Conservation (phyloP, 2,329 filamentous ascomycete species). For the Alternaria burnsii region DNA sequence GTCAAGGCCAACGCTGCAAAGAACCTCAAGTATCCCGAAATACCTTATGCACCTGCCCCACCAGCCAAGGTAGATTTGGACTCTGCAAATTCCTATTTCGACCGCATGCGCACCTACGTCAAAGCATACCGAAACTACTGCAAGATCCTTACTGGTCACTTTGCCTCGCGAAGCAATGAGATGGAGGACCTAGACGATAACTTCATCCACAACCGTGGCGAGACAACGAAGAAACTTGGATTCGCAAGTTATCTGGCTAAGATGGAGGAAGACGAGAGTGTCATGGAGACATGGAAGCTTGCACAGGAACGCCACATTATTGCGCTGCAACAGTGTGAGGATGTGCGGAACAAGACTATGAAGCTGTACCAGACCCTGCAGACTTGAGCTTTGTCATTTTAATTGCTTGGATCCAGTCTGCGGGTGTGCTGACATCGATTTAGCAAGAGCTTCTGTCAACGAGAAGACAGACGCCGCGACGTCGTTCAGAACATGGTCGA, state of each 20-base stretch:
- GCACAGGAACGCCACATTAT: constrained; percentile 68
- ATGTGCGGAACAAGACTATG: constrained; percentile 42
- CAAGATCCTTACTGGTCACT: constrained; percentile 63
- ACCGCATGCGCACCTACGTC: constrained; percentile 64
- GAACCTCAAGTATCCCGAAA: constrained; percentile 59
- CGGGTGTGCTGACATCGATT: constrained; percentile 13
- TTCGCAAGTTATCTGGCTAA: constrained; percentile 67
- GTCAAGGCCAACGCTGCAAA: constrained; percentile 51
- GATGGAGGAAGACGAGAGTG: constrained; percentile 70
- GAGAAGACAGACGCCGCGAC: neutral
- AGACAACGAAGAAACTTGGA: constrained; percentile 58
- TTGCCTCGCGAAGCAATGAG: constrained; percentile 61
- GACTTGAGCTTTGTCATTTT: constrained; percentile 8
- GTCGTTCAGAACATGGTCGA: neutral
- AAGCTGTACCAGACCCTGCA: constrained; percentile 36
- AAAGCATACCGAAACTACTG: constrained; percentile 65
- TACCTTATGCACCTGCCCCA: constrained; percentile 60
- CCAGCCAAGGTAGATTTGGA: constrained; percentile 56
- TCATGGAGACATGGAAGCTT: constrained; percentile 68
- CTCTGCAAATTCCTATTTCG: constrained; percentile 62
- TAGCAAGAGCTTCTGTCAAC: neutral
- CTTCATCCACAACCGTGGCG: constrained; percentile 64
- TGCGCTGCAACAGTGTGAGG: constrained; percentile 56
- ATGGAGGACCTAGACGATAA: constrained; percentile 51
- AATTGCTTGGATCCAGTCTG: neutral